These are phyloP conservation scores for Lactarius hatsudake DNA, from an alignment of 768 basidiomycete species.

Conservation along the genomic window DNA sequence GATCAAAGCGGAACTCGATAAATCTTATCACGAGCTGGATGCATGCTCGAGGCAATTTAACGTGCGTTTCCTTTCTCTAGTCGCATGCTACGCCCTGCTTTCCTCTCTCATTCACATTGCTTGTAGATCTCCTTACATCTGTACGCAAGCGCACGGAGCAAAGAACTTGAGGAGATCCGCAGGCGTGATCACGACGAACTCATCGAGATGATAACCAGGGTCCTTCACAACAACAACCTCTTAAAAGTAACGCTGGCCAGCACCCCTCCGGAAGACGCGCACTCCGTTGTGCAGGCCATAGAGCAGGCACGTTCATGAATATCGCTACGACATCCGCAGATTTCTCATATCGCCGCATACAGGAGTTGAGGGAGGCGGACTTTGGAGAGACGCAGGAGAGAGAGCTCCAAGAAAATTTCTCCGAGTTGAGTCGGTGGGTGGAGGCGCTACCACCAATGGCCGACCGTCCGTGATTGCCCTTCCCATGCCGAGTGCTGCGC, in stretches of 20 bases:
- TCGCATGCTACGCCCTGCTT: not conserved
- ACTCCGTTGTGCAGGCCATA: conserved; percentile 18
- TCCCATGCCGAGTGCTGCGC: not conserved
- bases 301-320: conserved; percentile 19
- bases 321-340: not conserved
- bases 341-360: not conserved
- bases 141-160: conserved; percentile 1
- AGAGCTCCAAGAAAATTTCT: conserved; percentile 25
- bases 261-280: conserved; percentile 16
- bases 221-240: conserved; percentile 11
- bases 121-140: conserved; percentile 23
- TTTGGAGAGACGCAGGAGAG: conserved; percentile 19
- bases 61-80: conserved; percentile 1
- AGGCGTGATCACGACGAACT: conserved; percentile 24
- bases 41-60: conserved; percentile 20
- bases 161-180: conserved; percentile 25
- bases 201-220: conserved; percentile 20
- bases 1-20: conserved; percentile 22
- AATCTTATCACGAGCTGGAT: conserved; percentile 25
- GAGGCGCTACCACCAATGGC: conserved; percentile 24
- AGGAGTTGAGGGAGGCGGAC: conserved; percentile 19
- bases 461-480: conserved; percentile 19
- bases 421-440: conserved; percentile 18
- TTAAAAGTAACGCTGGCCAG: conserved; percentile 15
- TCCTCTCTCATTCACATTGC: not conserved